These are phyloP conservation scores for Biscogniauxia mediterranea DNA, from an alignment of 2,329 filamentous ascomycete genomes.

Conservation along the genomic window DNA sequence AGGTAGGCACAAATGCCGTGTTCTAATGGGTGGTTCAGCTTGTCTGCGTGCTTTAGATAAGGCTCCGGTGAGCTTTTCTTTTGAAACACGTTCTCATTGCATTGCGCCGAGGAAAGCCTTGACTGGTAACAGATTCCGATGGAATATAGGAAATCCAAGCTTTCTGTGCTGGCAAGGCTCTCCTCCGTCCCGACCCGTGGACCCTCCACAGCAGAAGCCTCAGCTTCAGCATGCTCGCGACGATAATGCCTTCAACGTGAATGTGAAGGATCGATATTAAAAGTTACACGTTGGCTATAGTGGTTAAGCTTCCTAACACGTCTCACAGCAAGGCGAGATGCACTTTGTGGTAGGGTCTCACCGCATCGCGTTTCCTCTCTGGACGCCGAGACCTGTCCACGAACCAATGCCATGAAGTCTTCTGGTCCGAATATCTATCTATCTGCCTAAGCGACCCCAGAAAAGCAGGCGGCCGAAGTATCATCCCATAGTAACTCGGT, in stretches of 20 bases:
- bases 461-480: constrained; percentile 27
- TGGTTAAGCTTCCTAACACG: constrained; percentile 20
- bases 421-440: constrained; percentile 19
- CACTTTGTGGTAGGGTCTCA: constrained; percentile 24
- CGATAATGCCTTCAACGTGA: constrained; percentile 2
- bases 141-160: background rate
- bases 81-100: background rate
- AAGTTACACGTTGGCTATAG: constrained; percentile 9
- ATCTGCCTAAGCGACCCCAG: constrained; percentile 6
- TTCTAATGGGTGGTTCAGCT: background rate
- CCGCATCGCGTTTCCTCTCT: constrained; percentile 19
- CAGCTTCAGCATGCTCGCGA: background rate
- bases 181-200: background rate
- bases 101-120: background rate
- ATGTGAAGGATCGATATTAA: constrained; percentile 5
- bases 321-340: constrained; percentile 20
- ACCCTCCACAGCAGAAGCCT: background rate
- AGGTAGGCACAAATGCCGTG: background rate
- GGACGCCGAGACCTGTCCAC: constrained; percentile 22
- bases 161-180: background rate
- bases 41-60: background rate
- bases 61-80: background rate
- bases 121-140: background rate
- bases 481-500: constrained; percentile 29
- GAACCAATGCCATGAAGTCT: constrained; percentile 20